Conservation (phyloP, 208 protist genomes). For the Crithidia fasciculata region DNA sequence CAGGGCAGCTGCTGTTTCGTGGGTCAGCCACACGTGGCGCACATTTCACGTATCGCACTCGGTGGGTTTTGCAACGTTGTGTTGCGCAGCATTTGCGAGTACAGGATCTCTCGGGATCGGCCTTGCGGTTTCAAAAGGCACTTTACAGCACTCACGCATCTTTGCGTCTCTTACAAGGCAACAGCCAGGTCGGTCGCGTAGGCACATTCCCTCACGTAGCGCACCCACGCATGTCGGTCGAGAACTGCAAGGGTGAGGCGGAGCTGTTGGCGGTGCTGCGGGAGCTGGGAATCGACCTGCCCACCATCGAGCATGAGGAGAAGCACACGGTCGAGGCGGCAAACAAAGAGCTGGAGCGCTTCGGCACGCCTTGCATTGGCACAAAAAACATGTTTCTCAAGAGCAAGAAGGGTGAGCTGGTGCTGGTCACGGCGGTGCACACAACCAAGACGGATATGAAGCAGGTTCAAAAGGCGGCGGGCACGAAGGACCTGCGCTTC, state of each 20-base stretch:
- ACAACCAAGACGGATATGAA: constrained; percentile 82
- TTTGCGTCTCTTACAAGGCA: too few species aligned
- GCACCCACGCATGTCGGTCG: constrained; percentile 43
- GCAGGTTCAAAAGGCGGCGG: constrained; percentile 63
- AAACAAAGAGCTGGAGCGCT: constrained; percentile 24
- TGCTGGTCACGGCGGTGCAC: constrained; percentile 77
- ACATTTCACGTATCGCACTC: too few species aligned
- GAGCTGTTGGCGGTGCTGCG: constrained; percentile 54
- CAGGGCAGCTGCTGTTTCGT: too few species aligned
- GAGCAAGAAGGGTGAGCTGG: constrained; percentile 89
- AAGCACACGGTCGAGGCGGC: constrained; percentile 81
- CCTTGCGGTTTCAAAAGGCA: too few species aligned
- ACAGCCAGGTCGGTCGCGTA: background rate
- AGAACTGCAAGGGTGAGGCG: constrained; percentile 61
- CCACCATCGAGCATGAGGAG: constrained; percentile 75
- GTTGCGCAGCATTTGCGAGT: too few species aligned
- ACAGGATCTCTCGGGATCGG: too few species aligned
- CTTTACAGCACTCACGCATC: too few species aligned
- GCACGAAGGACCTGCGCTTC: constrained; percentile 82
- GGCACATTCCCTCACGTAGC: background rate
- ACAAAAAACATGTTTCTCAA: constrained; percentile 93
- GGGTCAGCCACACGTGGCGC: too few species aligned
- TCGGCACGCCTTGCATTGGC: constrained; percentile 29
- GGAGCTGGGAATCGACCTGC: constrained; percentile 44
- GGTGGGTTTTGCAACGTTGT: too few species aligned